A percentile compares a stretch with the other conserved stretches of the same genome.
Conservation (phyloP, 2,329 filamentous ascomycete genomes). For the Colletotrichum orbiculare region DNA sequence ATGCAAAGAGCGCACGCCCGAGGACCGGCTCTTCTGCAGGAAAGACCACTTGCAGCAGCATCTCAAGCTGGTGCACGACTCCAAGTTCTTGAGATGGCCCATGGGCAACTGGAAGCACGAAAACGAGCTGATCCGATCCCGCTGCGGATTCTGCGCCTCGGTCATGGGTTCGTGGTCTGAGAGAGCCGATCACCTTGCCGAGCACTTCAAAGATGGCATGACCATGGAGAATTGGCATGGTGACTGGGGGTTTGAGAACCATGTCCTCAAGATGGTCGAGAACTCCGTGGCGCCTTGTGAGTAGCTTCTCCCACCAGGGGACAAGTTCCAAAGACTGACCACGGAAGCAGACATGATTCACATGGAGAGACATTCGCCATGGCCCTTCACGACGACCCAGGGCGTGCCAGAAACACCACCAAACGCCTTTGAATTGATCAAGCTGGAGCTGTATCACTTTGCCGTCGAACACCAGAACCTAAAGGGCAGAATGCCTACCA, state of each 20-base stretch:
- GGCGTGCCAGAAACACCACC: slow-evolving; percentile 34
- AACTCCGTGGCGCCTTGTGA: slow-evolving; percentile 52
- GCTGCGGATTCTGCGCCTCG: slow-evolving; percentile 52
- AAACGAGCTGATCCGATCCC: slow-evolving; percentile 36
- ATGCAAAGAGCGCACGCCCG: slow-evolving; percentile 60
- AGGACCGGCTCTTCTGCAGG: slow-evolving; percentile 56
- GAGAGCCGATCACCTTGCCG: slow-evolving; percentile 50
- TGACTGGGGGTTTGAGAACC: slow-evolving; percentile 52
- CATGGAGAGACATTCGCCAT: slow-evolving; percentile 48
- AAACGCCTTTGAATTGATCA: slow-evolving; percentile 32
- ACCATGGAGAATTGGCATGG: slow-evolving; percentile 54
- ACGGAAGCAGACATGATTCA: slow-evolving; percentile 48
- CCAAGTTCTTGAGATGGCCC: slow-evolving; percentile 25
- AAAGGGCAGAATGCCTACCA: slow-evolving; percentile 8
- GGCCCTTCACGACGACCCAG: slow-evolving; percentile 44
- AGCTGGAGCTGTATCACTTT: slow-evolving; percentile 30
- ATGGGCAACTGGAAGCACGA: slow-evolving; percentile 31
- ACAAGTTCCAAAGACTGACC: background rate
- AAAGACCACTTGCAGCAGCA: slow-evolving; percentile 59
- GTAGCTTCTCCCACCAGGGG: background rate
- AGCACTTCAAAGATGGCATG: slow-evolving; percentile 52
- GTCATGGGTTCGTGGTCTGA: slow-evolving; percentile 47
- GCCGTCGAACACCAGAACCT: slow-evolving; percentile 7
- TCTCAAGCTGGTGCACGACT: slow-evolving; percentile 39
- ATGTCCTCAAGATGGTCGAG: slow-evolving; percentile 49